Evolutionary conservation across 208 protist genomes (phyloP), one percentile per base, ranked within the genome.

Genomic region (Trypanosoma theileri): DNA sequence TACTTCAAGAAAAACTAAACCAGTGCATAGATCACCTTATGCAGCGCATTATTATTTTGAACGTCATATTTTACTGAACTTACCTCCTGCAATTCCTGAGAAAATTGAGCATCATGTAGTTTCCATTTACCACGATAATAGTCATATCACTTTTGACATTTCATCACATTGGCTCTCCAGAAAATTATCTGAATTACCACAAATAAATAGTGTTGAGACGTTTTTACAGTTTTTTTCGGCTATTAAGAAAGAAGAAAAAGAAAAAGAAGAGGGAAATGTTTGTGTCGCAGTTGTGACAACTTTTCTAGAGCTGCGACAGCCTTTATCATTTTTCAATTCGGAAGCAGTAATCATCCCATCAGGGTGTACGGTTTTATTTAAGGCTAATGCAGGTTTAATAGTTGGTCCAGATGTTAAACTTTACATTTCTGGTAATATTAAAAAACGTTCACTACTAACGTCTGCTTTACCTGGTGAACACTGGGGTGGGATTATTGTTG

Each of bases 401-500:
- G 17, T 61, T 22, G 19, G 52, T 56, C 19, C 52, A 7, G 52
- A 12, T 56, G 52, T 56, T 14, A 56, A 10, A 22, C 52, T 56
- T 31, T n/a, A 31, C 52, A 26, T 56, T 24, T 16, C 8, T 22
- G 19, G 52, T 56, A 31, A 56, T 16, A 9, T 2, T 31, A 56
- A 16, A 12, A 56, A 24, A 24, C 52, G 52, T 4, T 56, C 52
- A 16, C 19, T 62, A 16, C 35, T 62, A 35, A 48, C 58, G 2
- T 46, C 58, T 46, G 12, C 44, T 16, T 14, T 22, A 35, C 2
- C 22, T 11, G 22, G 12, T 22, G 40, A 26, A 52, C n/a, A 52
- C 35, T 62, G 58, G 58, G 58, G 13, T 24, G 58, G 58, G 2
- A 62, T 62, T 41, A 51, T 62, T 46, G 22, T 62, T 51, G 58